Evolutionary conservation across 495 filamentous ascomycete species (phyloP).

Genomic region (Podospora pseudopauciseta): DNA sequence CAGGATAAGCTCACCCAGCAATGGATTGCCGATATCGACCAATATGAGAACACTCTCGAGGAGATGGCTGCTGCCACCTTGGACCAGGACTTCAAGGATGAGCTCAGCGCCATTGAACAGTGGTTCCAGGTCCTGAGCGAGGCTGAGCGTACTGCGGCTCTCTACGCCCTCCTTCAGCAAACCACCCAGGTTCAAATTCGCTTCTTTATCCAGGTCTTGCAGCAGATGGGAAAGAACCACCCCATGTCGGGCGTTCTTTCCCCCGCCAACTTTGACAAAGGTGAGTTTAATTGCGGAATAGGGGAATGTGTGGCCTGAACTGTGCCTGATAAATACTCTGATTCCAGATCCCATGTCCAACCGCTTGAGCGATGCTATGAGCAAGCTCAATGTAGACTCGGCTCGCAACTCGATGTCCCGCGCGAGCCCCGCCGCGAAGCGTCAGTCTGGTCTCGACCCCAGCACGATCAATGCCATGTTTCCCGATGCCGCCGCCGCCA

Average conservation of each 20-base stretch:
- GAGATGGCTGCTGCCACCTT: conserved; percentile 98
- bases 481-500: conserved; percentile 94
- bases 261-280: conserved; percentile 96
- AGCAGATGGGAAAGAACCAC: conserved; percentile 97
- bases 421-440: conserved; percentile 64
- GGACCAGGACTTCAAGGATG: conserved; percentile 99
- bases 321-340: conserved; percentile 13
- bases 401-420: conserved; percentile 84
- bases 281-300: conserved; percentile 51
- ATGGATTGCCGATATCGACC: conserved; percentile 98
- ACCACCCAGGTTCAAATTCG: conserved; percentile 98
- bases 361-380: conserved; percentile 95
- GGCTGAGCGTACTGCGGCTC: conserved; percentile 88
- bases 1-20: conserved; percentile 93
- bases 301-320: not conserved
- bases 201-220: conserved; percentile 97
- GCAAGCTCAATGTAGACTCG: conserved; percentile 79
- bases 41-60: conserved; percentile 94
- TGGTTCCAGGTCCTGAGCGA: conserved; percentile 98
- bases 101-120: conserved; percentile 97
- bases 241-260: conserved; percentile 96
- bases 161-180: conserved; percentile 95
- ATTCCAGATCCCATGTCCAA: conserved; percentile 90
- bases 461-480: conserved; percentile 98
- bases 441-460: conserved; percentile 88